phyloP scores from a whole-genome alignment of 768 basidiomycete species.

The Jaapia argillacea region DNA sequence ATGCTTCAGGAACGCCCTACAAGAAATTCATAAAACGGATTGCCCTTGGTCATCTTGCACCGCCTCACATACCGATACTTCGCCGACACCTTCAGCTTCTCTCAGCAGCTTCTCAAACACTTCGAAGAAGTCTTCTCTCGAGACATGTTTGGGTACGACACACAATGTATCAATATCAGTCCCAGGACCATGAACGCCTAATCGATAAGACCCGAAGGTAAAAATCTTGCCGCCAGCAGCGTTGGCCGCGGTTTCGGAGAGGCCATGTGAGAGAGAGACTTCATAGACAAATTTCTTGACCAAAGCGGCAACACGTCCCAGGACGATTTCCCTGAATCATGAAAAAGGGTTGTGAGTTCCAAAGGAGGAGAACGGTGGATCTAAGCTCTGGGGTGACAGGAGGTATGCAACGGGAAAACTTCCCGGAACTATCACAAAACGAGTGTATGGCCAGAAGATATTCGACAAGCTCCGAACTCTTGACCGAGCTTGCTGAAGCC shows the following conservation, averaged over 20 bases:
- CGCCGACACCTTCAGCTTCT: constrained; percentile 71
- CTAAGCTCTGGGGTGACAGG: background rate
- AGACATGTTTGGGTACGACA: constrained; percentile 94
- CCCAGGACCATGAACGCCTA: constrained; percentile 94
- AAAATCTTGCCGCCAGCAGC: constrained; percentile 98
- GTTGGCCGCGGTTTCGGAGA: constrained; percentile 80
- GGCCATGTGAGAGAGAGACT: constrained; percentile 66
- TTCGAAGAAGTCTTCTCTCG: constrained; percentile 92
- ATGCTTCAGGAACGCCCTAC: constrained; percentile 94
- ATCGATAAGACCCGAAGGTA: constrained; percentile 95
- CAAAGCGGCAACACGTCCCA: constrained; percentile 80
- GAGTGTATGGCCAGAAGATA: constrained; percentile 1
- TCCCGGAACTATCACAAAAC: background rate
- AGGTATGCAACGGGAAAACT: background rate
- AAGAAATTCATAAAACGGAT: background rate
- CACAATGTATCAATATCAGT: constrained; percentile 98
- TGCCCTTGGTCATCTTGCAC: constrained; percentile 2
- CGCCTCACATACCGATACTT: constrained; percentile 69
- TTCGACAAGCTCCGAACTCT: too few species aligned
- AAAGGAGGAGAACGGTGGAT: constrained; percentile 4
- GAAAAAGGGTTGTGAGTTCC: constrained; percentile 2
- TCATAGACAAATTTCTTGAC: constrained; percentile 90
- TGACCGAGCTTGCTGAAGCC: too few species aligned
- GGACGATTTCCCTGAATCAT: constrained; percentile 72
- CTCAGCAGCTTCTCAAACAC: constrained; percentile 84